Evolutionary conservation across 129 eudicot species (phyloP).

Genomic region (Centaurea solstitialis): DNA sequence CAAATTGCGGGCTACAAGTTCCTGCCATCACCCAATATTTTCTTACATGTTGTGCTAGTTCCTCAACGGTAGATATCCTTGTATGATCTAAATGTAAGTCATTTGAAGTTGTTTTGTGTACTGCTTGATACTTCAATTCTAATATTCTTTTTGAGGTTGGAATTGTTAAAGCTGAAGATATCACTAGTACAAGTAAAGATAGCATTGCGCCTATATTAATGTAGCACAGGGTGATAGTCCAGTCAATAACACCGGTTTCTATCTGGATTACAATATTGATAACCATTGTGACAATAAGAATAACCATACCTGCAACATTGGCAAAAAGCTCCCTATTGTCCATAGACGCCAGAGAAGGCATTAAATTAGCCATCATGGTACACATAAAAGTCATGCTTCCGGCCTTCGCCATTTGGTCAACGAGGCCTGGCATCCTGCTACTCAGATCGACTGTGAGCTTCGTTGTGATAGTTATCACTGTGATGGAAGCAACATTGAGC

Average conservation of each 20-base stretch:
- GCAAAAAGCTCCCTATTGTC: background rate
- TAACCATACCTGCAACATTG: background rate
- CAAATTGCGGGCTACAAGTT: background rate
- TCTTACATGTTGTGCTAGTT: conserved; percentile 2
- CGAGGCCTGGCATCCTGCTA: background rate
- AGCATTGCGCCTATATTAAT: conserved; percentile 1
- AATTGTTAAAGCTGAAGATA: background rate
- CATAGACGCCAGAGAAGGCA: background rate
- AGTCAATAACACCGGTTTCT: background rate
- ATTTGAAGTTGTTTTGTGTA: background rate
- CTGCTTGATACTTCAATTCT: conserved; percentile 18
- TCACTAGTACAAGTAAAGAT: conserved; percentile 10
- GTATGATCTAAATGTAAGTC: background rate
- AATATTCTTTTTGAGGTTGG: conserved; percentile 12
- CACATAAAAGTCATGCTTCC: background rate
- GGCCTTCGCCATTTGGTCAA: background rate
- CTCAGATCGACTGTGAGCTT: conserved; percentile 36
- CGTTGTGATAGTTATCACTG: conserved; percentile 27
- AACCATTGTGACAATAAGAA: conserved; percentile 4
- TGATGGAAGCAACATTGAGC: conserved; percentile 37
- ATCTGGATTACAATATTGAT: conserved; percentile 24
- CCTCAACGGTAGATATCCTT: background rate
- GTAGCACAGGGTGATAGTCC: background rate
- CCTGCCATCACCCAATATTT: conserved; percentile 2
- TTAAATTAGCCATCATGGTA: background rate